Conservation (phyloP, 495 filamentous ascomycete species). For the Aspergillus carlsbadensis region DNA sequence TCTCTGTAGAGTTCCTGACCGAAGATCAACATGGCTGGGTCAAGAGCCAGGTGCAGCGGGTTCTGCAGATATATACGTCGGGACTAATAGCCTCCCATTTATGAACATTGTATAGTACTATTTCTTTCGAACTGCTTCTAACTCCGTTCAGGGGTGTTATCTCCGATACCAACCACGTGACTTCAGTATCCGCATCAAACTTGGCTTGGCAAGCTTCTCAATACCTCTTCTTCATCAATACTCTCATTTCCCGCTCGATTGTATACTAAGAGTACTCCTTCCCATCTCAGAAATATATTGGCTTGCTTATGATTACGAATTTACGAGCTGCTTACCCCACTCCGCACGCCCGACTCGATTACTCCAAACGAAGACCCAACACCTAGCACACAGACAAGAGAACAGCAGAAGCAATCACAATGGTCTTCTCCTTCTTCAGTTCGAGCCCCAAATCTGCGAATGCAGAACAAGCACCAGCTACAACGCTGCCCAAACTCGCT, state of each 20-base stretch:
- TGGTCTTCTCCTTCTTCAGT: slow-evolving; percentile 16
- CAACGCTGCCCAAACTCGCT: no score
- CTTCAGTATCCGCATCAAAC: slow-evolving; percentile 15
- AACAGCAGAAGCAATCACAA: not conserved
- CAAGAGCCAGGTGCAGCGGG: slow-evolving; percentile 30
- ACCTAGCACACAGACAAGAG: not conserved
- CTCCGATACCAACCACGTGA: slow-evolving; percentile 7
- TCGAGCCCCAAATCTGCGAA: slow-evolving; percentile 15
- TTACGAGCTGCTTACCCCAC: not conserved
- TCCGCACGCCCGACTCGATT: not conserved
- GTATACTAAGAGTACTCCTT: not conserved
- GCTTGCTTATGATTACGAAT: not conserved
- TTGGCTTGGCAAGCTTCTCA: not conserved
- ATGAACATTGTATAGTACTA: not conserved
- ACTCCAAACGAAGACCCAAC: not conserved
- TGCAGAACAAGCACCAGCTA: not conserved
- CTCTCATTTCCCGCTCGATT: not conserved
- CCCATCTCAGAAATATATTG: no score
- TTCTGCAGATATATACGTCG: slow-evolving; percentile 33
- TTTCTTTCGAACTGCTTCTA: not conserved
- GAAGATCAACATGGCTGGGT: slow-evolving; percentile 32
- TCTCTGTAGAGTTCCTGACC: slow-evolving; percentile 18
- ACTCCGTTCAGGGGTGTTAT: not conserved
- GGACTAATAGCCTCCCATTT: not conserved
- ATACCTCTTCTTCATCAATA: not conserved